Base-by-base conservation (phyloP, 116 monocot species). In the Posidonia oceanica region DNA sequence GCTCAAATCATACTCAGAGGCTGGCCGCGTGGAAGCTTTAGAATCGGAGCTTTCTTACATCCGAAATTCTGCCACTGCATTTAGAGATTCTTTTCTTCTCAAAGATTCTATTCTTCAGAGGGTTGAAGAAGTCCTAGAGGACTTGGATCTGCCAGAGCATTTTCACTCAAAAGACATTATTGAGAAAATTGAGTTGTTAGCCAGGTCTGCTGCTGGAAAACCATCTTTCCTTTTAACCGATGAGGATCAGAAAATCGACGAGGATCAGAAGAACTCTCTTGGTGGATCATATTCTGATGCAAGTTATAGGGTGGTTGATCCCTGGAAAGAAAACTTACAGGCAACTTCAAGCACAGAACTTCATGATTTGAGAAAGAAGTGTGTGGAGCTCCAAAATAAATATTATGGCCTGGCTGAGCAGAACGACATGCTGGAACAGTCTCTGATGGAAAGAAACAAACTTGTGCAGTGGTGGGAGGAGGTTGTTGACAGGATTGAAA, bases 41-140 rank as follows among this genome's bases (percentile, higher is more conserved):
- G 98, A 98, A 73, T 98, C 98, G 17, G 98, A 98, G 69, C 93
- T 98, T 16, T 98, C 98, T 58, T 98, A 98, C 73, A 90, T 98
- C 67, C 76, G 98, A 51, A 84, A 90, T 72, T 98, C 98, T 56
- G 92, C 92, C 36, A 93, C 89, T 81, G 90, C 84, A 55, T 74
- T 98, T 69, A 87, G 98, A 67, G 98, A 98, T 61, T 98, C 89
- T 29, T 98, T 98, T 87, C 89, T 98, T 40, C 83, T 81, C 13
- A 89, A 92, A 78, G 98, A 98, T 76, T 92, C 93, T 18, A 75
- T 93, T 73, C 83, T 98, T 73, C 98, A 89, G 76, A 89, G 84
- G 64, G 90, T 98, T 69, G 98, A 98, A 75, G 98, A 98, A 86
- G 80, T 86, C 37, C 67, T 98, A 58, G 98, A 98, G 68, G 93